Base-by-base conservation (phyloP, 129 eudicot genomes). In the Chrysanthemum lavandulifolium region DNA sequence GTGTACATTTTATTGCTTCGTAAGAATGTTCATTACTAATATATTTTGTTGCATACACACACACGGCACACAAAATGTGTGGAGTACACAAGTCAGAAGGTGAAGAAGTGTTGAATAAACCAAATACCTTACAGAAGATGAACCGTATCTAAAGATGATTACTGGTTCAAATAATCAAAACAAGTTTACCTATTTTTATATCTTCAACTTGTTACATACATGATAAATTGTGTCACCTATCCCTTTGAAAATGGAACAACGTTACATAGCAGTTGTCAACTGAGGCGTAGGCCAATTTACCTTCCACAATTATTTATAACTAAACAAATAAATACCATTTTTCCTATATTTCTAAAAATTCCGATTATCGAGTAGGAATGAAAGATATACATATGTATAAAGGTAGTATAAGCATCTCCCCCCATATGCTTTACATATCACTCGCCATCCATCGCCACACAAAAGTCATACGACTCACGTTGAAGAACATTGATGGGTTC, bases 401-500 rank as follows among this genome's bases (percentile, higher is more conserved):
- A n/a, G 48, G 23, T 27, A 23, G 49, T 18, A 23, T 54, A 78
- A 53, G 77, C 66, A 62, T 69, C 70, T 73, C 16, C 58, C 49
- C 25, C 49, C 59, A 45, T 72, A 43, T 45, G 25, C 70, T 69
- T 68, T 68, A 68, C 13, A 69, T 52, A 53, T 31, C 58, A 19
- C 29, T 13, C 10, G 14, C 62, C 36, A 71, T 45, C 66, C 63
- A 68, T 70, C 77, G 21, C 29, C 78, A 31, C 21, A 54, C 77
- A 40, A 40, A 40, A 40, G 47, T 40, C 10, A 7, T 40, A 40
- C 10, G 2, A 40, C 47, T 40, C 47, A 40, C 2, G 47, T 40
- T 6, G 1, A 40, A 40, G 47, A 40, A 40, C 47, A 78, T 78
- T 71, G 61, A 55, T 25, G 61, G 55, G 81, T 70, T 68, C 16